Conservation (phyloP, 768 basidiomycete species). For the Mycena crocata region DNA sequence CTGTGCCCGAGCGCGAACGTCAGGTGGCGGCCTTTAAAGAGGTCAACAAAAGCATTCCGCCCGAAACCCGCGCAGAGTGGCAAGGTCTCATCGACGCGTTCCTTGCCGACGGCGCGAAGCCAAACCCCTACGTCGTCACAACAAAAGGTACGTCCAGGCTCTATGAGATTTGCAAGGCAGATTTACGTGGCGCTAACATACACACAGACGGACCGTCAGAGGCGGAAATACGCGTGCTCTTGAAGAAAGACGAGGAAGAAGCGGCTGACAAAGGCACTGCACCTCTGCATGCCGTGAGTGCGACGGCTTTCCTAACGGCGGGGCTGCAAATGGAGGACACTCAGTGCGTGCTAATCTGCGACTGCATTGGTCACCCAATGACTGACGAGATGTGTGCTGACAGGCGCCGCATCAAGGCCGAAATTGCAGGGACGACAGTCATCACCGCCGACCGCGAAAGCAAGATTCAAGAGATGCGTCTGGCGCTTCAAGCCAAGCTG, state of each 20-base stretch:
- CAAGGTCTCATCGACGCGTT: conserved; percentile 7
- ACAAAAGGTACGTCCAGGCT: neutral
- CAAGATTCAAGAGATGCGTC: conserved; percentile 23
- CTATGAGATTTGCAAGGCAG: too few relatives aligned
- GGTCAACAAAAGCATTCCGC: conserved; percentile 3
- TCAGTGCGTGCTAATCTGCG: neutral
- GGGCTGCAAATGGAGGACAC: conserved; percentile 21
- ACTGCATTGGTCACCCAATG: neutral
- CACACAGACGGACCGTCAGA: conserved; percentile 12
- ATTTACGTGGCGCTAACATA: too few relatives aligned
- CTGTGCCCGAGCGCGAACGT: conserved; percentile 11
- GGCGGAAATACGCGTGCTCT: conserved; percentile 5
- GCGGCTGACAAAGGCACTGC: neutral
- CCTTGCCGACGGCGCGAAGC: neutral
- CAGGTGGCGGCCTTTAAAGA: conserved; percentile 13
- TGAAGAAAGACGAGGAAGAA: conserved; percentile 10
- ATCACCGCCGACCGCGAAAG: neutral
- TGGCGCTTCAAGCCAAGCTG: conserved; percentile 11
- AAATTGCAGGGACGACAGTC: neutral
- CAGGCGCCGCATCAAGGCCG: neutral
- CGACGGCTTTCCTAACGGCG: conserved; percentile 10
- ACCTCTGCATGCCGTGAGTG: neutral
- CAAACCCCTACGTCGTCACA: conserved; percentile 9
- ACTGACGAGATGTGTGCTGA: neutral
- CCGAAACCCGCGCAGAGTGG: neutral